Conservation (phyloP, 257 asterid species). For the Sherardia arvensis region DNA sequence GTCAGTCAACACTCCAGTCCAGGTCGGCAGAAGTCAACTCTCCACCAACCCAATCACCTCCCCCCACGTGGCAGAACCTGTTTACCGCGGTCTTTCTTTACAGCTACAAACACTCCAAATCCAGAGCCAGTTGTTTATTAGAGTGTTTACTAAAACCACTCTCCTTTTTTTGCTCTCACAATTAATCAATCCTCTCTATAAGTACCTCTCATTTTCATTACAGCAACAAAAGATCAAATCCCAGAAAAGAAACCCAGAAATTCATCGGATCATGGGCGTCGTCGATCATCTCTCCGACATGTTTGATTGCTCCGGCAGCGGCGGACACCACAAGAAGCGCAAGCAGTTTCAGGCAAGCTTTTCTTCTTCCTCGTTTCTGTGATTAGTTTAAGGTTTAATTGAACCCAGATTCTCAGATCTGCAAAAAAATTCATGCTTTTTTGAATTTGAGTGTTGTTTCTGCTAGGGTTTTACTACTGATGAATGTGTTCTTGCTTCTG, state of each 20-base stretch:
- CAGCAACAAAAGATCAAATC: no score
- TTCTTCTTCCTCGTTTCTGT: not conserved
- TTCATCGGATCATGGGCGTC: conserved; percentile 45
- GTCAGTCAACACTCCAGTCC: not conserved
- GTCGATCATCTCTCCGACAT: conserved; percentile 72
- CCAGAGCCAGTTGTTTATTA: not conserved
- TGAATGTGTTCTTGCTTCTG: not conserved
- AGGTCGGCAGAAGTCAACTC: not conserved
- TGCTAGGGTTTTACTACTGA: not conserved
- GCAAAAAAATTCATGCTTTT: not conserved
- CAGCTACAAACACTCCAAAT: not conserved
- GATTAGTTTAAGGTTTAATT: not conserved
- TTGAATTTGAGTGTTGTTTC: not conserved
- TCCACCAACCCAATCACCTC: not conserved
- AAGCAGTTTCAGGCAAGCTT: conserved; percentile 62
- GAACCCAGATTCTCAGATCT: not conserved
- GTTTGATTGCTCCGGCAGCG: conserved; percentile 61
- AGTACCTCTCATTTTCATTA: no score
- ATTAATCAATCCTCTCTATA: not conserved
- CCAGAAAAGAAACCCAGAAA: not conserved
- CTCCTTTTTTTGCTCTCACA: no score
- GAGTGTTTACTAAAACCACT: not conserved
- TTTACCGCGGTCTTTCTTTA: not conserved
- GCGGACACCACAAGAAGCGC: conserved; percentile 50
- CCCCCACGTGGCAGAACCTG: not conserved